Percentiles rank a stretch among this genome's conserved stretches.
Conservation (phyloP, 2,329 filamentous ascomycete genomes). For the Epichloe elymi region DNA sequence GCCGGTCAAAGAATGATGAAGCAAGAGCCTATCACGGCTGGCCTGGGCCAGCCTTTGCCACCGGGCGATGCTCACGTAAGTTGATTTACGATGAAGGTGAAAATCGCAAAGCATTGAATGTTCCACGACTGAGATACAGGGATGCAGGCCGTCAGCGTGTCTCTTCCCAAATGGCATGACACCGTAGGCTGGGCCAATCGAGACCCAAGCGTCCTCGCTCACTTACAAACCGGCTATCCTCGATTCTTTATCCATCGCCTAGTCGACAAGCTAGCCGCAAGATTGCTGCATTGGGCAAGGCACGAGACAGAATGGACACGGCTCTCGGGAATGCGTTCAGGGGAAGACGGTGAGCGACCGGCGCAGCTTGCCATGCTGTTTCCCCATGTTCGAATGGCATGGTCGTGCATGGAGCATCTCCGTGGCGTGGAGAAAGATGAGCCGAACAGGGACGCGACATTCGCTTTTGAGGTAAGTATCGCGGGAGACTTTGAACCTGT, state of each 20-base stretch:
- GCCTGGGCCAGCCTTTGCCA: background rate
- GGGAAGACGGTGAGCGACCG: background rate
- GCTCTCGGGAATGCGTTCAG: background rate
- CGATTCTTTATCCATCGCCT: slow-evolving; percentile 15
- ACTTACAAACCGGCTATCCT: slow-evolving; percentile 16
- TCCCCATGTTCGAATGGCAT: background rate
- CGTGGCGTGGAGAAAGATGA: background rate
- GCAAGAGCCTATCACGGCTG: background rate
- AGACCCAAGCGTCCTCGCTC: slow-evolving; percentile 10
- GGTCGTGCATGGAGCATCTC: slow-evolving; percentile 10
- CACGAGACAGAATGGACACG: background rate
- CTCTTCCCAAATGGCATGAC: slow-evolving; percentile 17
- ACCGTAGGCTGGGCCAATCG: slow-evolving; percentile 12
- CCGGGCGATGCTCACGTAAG: background rate
- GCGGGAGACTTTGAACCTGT: background rate
- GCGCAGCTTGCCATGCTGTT: slow-evolving; percentile 7
- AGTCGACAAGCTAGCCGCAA: slow-evolving; percentile 10
- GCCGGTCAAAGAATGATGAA: background rate
- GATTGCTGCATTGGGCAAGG: slow-evolving; percentile 9
- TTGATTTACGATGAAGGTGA: background rate
- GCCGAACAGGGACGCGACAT: background rate
- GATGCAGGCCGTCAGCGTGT: slow-evolving; percentile 17
- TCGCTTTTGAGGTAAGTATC: background rate
- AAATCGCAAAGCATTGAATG: background rate
- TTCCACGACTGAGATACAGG: background rate